Conservation (phyloP, 2,329 filamentous ascomycete genomes). For the Xenosphaeropsis pyriputrescens region DNA sequence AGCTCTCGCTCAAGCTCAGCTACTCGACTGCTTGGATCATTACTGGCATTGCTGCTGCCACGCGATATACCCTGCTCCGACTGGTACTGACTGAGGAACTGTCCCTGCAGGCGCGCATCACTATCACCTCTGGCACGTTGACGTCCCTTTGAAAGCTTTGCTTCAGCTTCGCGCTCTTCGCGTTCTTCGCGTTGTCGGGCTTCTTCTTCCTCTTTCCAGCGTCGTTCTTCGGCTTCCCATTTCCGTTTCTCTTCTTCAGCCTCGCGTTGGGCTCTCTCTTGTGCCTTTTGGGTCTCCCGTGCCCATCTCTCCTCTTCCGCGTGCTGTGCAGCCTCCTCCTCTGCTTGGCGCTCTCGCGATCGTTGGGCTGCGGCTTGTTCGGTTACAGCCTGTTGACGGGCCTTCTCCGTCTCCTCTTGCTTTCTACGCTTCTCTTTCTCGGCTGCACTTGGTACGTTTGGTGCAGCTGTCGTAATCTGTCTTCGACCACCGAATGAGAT, state of each 20-base stretch:
- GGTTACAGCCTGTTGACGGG: constrained; percentile 37
- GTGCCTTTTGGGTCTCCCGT: constrained; percentile 42
- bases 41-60: constrained; percentile 21
- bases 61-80: constrained; percentile 41
- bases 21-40: constrained; percentile 51
- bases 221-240: constrained; percentile 64
- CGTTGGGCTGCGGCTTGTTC: constrained; percentile 35
- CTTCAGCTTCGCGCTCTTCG: constrained; percentile 52
- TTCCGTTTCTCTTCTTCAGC: constrained; percentile 54
- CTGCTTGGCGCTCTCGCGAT: constrained; percentile 31
- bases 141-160: constrained; percentile 51
- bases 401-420: constrained; percentile 41
- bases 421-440: constrained; percentile 65
- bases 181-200: constrained; percentile 56
- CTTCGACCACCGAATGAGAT: constrained; percentile 83
- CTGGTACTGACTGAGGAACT: constrained; percentile 79
- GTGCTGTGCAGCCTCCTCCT: constrained; percentile 44
- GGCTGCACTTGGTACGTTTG: constrained; percentile 63
- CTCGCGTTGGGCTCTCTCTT: constrained; percentile 41
- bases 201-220: constrained; percentile 67
- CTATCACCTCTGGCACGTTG: constrained; percentile 41
- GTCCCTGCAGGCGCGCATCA: constrained; percentile 60
- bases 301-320: constrained; percentile 56
- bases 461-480: constrained; percentile 78
- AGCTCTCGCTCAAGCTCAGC: constrained; percentile 66